A percentile compares a stretch with the other conserved stretches of the same genome.
Conservation (phyloP, 1,139 yeast genomes). For the Eremothecium gossypii region DNA sequence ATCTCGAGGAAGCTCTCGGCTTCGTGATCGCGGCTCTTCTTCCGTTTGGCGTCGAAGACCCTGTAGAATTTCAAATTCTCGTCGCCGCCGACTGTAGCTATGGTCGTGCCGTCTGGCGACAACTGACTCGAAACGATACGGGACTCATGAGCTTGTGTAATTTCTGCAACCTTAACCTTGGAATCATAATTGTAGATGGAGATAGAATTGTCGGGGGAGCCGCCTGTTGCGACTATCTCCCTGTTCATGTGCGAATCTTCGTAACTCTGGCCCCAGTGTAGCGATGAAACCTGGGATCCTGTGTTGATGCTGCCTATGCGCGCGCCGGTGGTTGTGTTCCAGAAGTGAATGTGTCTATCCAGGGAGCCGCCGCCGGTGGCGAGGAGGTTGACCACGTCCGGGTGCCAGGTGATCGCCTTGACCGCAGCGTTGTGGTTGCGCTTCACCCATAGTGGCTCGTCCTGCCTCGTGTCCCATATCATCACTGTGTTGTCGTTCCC, state of each 20-base stretch:
- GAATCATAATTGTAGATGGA: slow-evolving; percentile 82
- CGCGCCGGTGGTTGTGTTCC: slow-evolving; percentile 91
- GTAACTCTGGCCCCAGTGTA: slow-evolving; percentile 73
- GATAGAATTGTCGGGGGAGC: slow-evolving; percentile 81
- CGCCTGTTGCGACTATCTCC: slow-evolving; percentile 92
- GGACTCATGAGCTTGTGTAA: slow-evolving; percentile 79
- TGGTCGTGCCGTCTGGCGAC: slow-evolving; percentile 81
- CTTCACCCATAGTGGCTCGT: slow-evolving; percentile 63
- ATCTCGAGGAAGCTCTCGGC: slow-evolving; percentile 8
- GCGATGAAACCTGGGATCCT: slow-evolving; percentile 86
- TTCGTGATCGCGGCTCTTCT: slow-evolving; percentile 13
- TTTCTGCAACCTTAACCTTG: slow-evolving; percentile 80
- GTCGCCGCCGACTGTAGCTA: slow-evolving; percentile 95
- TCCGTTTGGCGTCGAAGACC: slow-evolving; percentile 51
- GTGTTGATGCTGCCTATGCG: slow-evolving; percentile 81
- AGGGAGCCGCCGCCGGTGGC: slow-evolving; percentile 97
- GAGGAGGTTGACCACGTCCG: slow-evolving; percentile 67
- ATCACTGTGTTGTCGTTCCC: slow-evolving; percentile 92
- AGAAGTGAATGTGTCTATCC: slow-evolving; percentile 83
- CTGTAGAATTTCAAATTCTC: slow-evolving; percentile 96
- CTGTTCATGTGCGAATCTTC: slow-evolving; percentile 40
- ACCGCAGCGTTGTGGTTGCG: slow-evolving; percentile 88
- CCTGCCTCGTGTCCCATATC: slow-evolving; percentile 87
- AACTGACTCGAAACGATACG: slow-evolving; percentile 76
- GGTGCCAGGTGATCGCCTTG: slow-evolving; percentile 94